Evolutionary conservation across 192 early-diverging fungal genomes (phyloP), one percentile per base, ranked within the genome.

Genomic region (Rhizophagus sp.): DNA sequence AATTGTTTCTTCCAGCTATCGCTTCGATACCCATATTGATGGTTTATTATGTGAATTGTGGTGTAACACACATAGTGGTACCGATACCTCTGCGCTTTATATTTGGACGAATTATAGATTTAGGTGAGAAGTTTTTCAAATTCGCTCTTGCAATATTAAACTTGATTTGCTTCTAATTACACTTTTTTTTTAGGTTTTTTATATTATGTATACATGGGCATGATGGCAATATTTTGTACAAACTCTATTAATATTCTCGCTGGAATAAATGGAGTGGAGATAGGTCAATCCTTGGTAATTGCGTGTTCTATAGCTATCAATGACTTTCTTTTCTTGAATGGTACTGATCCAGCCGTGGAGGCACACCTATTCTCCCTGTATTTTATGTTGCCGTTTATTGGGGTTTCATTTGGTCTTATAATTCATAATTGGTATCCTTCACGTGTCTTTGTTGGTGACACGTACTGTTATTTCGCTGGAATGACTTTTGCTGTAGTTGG

Each of bases 401-500:
- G 94, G 0, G 97, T 96, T 4, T 96, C 94, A 0, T 15, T 82
- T 22, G 97, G 93, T 1, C 91, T 97, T 52, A 84, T 98, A 64
- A 83, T 87, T 81, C 93, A 96, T 83, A 99, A 99, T 83, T 95
- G 96, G 93, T 97, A 92, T 62, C 98, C 98, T 6, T 93, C 97
- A 3, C 86, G 86, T 1, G 92, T 95, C 11, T 99, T 99, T 90
- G 95, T 96, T 17, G 98, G 98, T 63, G 98, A 99, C 79, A 98
- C 97, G 0, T 98, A 92, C 80, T 93, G 94, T 82, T 99, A 99
- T 79, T 99, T 99, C 92, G 96, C 97, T 3, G 98, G 98, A 4
- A 99, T 99, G 97, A 96, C 95, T 0, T 97, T 99, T 89, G 96
- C 98, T 0, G 98, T 99, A 2, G 95, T 97, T 15, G 97, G 96